A percentile compares a stretch with the other conserved stretches of the same genome.
These are phyloP conservation scores for Ustanciosporium gigantosporum DNA, from an alignment of 1,284 basidiomycete species.

Conservation along the genomic window DNA sequence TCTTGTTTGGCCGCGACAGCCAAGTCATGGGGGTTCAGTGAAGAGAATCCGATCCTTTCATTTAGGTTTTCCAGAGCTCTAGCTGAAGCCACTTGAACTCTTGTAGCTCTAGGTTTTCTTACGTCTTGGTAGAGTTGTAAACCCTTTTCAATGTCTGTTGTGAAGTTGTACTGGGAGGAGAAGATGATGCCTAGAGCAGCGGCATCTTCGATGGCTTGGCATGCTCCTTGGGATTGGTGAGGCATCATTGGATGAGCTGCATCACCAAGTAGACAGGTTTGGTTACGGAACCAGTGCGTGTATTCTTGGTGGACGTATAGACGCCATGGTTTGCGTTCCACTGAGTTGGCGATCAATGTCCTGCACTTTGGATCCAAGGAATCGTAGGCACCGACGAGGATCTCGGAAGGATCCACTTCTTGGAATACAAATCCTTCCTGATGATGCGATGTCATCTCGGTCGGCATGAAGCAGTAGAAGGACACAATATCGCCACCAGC, in stretches of 20 bases:
- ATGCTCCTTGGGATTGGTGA: constrained; percentile 38
- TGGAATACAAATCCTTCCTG: constrained; percentile 62
- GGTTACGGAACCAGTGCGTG: constrained; percentile 58
- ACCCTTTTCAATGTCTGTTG: constrained; percentile 52
- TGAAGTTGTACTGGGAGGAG: constrained; percentile 42
- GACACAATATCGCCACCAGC: constrained; percentile 59
- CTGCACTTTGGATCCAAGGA: constrained; percentile 59
- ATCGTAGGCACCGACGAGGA: constrained; percentile 57
- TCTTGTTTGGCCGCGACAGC: constrained; percentile 59
- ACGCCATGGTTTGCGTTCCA: constrained; percentile 59
- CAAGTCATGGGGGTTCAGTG: constrained; percentile 57
- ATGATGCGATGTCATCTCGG: constrained; percentile 61
- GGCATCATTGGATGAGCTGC: constrained; percentile 43
- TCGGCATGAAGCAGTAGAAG: constrained; percentile 59
- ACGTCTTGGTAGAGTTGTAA: constrained; percentile 61
- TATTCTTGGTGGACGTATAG: constrained; percentile 62
- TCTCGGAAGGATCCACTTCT: constrained; percentile 58
- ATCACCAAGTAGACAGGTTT: constrained; percentile 58
- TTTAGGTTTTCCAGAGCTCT: constrained; percentile 62
- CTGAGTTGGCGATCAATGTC: constrained; percentile 57
- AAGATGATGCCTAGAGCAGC: constrained; percentile 38
- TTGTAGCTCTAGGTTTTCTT: constrained; percentile 61
- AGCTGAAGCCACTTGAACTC: constrained; percentile 60
- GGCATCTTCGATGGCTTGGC: constrained; percentile 38
- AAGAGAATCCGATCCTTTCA: constrained; percentile 62